These are phyloP conservation scores for Coemansia sp. DNA, from an alignment of 371 early-diverging fungal genomes.

Conservation along the genomic window DNA sequence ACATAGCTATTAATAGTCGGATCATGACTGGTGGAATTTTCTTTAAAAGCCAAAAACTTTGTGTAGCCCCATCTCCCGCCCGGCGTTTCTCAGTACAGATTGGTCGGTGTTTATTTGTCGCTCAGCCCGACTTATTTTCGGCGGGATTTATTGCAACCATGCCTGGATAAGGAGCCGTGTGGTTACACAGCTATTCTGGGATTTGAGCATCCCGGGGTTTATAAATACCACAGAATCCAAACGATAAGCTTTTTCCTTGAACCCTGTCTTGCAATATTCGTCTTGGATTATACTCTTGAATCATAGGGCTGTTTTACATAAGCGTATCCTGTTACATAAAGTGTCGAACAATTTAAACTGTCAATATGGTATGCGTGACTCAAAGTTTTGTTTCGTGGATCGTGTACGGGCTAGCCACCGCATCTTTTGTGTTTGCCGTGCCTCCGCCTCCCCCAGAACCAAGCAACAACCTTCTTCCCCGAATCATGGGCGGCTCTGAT, in stretches of 20 bases:
- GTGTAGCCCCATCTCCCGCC: conserved; percentile 1
- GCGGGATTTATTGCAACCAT: neutral
- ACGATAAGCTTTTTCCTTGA: neutral
- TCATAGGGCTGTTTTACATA: neutral
- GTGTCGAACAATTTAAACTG: neutral
- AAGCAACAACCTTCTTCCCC: conserved; percentile 17
- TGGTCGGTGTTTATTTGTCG: neutral
- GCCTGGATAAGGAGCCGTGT: neutral
- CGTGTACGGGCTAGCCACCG: conserved; percentile 8
- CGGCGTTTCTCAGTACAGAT: neutral
- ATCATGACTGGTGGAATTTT: neutral
- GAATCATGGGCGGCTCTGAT: conserved; percentile 48
- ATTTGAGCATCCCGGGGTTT: neutral
- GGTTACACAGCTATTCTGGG: neutral
- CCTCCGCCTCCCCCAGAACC: neutral
- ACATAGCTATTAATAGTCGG: neutral
- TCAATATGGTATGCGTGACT: neutral
- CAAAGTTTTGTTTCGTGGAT: neutral
- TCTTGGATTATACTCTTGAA: neutral
- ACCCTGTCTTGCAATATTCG: too few species aligned
- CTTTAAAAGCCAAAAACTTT: neutral
- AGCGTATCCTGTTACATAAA: neutral
- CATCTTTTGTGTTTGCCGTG: conserved; percentile 4
- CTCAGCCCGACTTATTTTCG: neutral
- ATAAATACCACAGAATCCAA: neutral